Evolutionary conservation across 352 stramenopile genomes (phyloP), one percentile per base, ranked within the genome.

Genomic region (Thalassiosira livingstoniorum): DNA sequence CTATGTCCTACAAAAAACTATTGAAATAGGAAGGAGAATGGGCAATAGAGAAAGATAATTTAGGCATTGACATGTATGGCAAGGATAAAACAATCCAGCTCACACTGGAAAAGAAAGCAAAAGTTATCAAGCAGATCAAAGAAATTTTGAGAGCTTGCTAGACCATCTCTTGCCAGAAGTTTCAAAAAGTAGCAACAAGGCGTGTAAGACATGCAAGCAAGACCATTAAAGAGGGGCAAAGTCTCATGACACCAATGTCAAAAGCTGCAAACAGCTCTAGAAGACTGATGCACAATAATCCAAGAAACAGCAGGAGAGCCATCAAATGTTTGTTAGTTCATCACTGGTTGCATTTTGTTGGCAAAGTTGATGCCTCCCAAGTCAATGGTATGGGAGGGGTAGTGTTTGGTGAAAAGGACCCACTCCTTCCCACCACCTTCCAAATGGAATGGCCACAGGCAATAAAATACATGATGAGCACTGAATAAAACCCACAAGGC

Each of bases 311-410:
- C 34, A 34, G 4, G 4, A 21, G 0, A 15, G 0, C 64, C 62
- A 13, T 75, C 62, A 11, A 1, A 70, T n/a, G 23, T 2, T 5
- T 15, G 0, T 31, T 21, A 75, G n/a, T 35, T 75, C 1, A 55
- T 81, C 0, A 54, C 37, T 18, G 35, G 35, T 18, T 70, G 21
- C 51, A 85, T 39, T 80, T 61, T 65, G 43, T 80, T 4, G 78
- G 69, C 0, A 42, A 77, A 0, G 69, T 64, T 21, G 76, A 84
- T 80, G 70, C 78, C 25, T 71, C 69, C 3, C 45, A 25, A n/a
- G n/a, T n/a, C 4, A 45, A 75, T 53, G 61, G 65, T 4, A 65
- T 45, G 1, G 71, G 78, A 15, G 64, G 72, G 0, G 31, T 86
- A 2, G 53, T 76, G 2, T 10, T 85, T 57, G 51, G 62, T 10